phyloP scores from a whole-genome alignment of 2,329 filamentous ascomycete species.

The Bipolaris cookei region DNA sequence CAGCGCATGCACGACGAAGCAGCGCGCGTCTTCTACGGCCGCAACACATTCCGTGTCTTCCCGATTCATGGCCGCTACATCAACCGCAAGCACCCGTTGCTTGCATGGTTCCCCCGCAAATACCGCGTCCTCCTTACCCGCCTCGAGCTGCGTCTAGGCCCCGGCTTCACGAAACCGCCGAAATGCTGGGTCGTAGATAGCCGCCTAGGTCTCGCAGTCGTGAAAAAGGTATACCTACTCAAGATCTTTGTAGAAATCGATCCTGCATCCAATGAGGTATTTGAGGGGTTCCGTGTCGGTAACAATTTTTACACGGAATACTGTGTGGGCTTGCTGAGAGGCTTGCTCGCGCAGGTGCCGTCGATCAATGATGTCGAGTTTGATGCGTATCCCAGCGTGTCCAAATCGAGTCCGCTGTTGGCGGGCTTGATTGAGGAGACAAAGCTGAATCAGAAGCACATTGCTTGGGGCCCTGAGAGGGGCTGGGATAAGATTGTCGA shows the following conservation, averaged over 20 bases:
- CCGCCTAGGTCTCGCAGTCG: constrained; percentile 68
- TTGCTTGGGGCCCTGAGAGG: constrained; percentile 72
- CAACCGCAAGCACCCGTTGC: constrained; percentile 74
- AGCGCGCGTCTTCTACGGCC: constrained; percentile 58
- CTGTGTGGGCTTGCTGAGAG: constrained; percentile 62
- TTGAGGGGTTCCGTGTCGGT: constrained; percentile 69
- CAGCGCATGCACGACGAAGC: constrained; percentile 59
- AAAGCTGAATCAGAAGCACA: constrained; percentile 55
- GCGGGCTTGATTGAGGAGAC: constrained; percentile 63
- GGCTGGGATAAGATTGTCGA: constrained; percentile 62
- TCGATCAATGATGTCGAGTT: constrained; percentile 67
- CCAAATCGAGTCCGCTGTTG: constrained; percentile 70
- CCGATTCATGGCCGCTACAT: constrained; percentile 65
- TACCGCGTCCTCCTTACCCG: constrained; percentile 67
- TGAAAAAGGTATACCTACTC: constrained; percentile 63
- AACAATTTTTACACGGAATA: constrained; percentile 75
- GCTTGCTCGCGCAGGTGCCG: constrained; percentile 64
- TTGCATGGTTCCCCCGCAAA: constrained; percentile 67
- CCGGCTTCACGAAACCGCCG: constrained; percentile 74
- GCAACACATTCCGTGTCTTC: constrained; percentile 61
- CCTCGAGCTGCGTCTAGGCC: constrained; percentile 73
- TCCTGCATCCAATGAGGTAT: constrained; percentile 67
- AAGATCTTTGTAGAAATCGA: constrained; percentile 76
- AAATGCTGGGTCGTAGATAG: constrained; percentile 72
- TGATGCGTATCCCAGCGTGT: constrained; percentile 71